Base-by-base conservation (phyloP, 495 filamentous ascomycete genomes). In the Lentithecium fluviatile region DNA sequence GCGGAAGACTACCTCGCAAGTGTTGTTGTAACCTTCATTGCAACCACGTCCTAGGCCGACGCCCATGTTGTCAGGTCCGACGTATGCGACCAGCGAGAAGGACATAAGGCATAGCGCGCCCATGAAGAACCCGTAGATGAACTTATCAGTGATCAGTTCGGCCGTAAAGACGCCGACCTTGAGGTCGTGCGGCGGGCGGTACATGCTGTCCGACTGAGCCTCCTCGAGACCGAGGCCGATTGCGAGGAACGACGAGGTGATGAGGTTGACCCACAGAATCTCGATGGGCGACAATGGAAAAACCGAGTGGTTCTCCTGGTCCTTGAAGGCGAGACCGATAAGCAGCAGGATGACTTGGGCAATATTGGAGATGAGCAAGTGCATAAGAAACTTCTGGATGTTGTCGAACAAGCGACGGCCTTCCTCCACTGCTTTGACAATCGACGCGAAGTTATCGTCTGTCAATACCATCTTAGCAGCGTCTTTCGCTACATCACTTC, bases 371-470 rank as follows among this genome's bases (percentile, higher is more conserved):
- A 82, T 80, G 52, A 91, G 80, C 15, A 91, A 71, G 64, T 91
- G 88, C 69, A 91, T 77, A 21, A 91, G 77, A 66, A 91, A 91
- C 77, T 71, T 92, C 65, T 91, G 86, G 60, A 91, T 90, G 65
- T 91, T 91, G 64, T 87, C 85, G 69, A 89, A 91, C 69, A 91
- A 81, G 53, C 87, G 76, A 25, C 88, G 74, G 1, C 88, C 88
- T 70, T 91, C 87, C 52, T 84, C 81, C 58, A 90, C 83, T 6
- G 86, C 87, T 21, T 82, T 84, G 25, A 92, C 83, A 51, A 89
- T 92, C 0, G 83, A 87, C 15, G 87, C 88, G 66, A 94, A 94
- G 71, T 91, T 91, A 69, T 92, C 89, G 60, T 90, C 86, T 0
- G 83, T 81, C 40, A 91, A 76, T 8, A 92, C 83, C 71, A 94